Evolutionary conservation across 805 yeast genomes (phyloP).

Genomic region (Starmerella apis): DNA sequence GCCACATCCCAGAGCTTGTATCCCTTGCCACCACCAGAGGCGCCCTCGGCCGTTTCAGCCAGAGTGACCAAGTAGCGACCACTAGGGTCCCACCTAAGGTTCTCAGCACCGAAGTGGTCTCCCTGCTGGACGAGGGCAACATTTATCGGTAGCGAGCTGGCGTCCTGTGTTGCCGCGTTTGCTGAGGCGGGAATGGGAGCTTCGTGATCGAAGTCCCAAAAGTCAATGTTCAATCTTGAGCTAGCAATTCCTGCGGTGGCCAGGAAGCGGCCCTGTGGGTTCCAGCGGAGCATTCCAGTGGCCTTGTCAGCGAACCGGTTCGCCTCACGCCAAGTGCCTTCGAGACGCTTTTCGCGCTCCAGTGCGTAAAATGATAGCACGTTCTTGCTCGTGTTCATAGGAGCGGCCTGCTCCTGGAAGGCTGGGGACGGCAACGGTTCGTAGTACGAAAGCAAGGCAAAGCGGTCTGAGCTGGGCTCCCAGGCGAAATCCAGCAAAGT

Average conservation of each 20-base stretch:
- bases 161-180: conserved; percentile 24
- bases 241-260: conserved; percentile 39
- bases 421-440: conserved; percentile 32
- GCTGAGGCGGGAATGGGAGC: conserved; percentile 19
- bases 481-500: conserved; percentile 80
- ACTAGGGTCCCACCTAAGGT: conserved; percentile 87
- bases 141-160: conserved; percentile 44
- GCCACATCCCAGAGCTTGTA: conserved; percentile 76
- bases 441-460: conserved; percentile 60
- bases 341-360: conserved; percentile 47
- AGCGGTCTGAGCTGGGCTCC: conserved; percentile 91
- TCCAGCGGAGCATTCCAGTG: conserved; percentile 68
- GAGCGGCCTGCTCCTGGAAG: conserved; percentile 15
- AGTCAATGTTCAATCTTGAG: conserved; percentile 51
- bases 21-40: conserved; percentile 60
- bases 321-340: conserved; percentile 50
- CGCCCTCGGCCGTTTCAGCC: conserved; percentile 21
- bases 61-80: conserved; percentile 72
- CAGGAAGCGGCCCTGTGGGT: conserved; percentile 87
- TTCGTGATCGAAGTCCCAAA: conserved; percentile 76
- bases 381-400: conserved; percentile 34
- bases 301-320: conserved; percentile 51
- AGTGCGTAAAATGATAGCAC: conserved; percentile 71
- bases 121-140: conserved; percentile 53
- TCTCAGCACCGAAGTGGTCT: conserved; percentile 68